Evolutionary conservation across 2,329 filamentous ascomycete genomes (phyloP), one percentile per base, ranked within the genome.

Genomic region (Aureobasidium subglaciale): DNA sequence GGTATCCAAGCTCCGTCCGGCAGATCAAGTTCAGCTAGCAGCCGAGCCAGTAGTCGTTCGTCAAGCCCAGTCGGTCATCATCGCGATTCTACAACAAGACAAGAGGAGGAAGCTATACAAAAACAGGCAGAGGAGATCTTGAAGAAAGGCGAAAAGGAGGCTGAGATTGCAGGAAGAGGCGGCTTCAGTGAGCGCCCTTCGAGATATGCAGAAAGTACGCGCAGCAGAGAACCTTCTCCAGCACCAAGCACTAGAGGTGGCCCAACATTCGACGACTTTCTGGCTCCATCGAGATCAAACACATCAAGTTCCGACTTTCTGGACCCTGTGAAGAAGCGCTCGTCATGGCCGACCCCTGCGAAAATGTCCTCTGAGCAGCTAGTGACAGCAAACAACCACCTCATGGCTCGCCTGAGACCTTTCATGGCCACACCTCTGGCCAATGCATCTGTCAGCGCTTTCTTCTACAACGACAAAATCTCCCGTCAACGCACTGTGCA

Each of bases 381-480:
- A 10, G 76, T 82, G 0, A 75, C 85, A 20, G 91, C 92, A 1
- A 96, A 99, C 68, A 80, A 84, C 9, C 89, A 95, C 65, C 77
- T 99, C 41, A 90, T 96, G 84, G 85, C 88, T 52, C 81, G 93
- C 53, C 78, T 99, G 40, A 85, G 84, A 13, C 93, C 93, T 0
- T 99, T 99, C 68, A 81, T 99, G 73, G 90, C 90, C 1, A 91
- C 85, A 37, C 90, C 93, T 0, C 75, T 91, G 56, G 82, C 86
- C 1, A 82, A 86, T 49, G 80, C 84, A 18, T 86, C 91, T 0
- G 86, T 99, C 53, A 96, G 90, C 0, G 77, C 96, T 1, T 96
- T 97, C 75, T 97, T 99, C 70, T 99, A 95, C 73, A 93, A 97
- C 64, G 84, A 95, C 13, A 73, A 79, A 2, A 79, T 84, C 49